Conservation (phyloP, 2,329 filamentous ascomycete genomes). For the Helminthosporium solani region DNA sequence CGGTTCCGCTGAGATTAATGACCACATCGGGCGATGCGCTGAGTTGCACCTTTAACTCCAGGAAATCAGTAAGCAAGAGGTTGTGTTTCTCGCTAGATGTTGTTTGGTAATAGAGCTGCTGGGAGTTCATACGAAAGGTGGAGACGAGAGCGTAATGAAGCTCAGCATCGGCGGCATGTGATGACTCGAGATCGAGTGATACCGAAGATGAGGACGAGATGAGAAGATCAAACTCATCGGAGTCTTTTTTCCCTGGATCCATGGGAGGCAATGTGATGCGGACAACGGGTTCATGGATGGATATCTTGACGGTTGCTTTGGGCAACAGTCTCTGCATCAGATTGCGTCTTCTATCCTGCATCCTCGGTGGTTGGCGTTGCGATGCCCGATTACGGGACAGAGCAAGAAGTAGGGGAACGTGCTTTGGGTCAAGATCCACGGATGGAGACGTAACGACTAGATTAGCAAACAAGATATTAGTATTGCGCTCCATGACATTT, state of each 20-base stretch:
- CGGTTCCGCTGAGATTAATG: slow-evolving; percentile 73
- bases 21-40: slow-evolving; percentile 83
- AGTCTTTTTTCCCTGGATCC: slow-evolving; percentile 55
- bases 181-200: slow-evolving; percentile 89
- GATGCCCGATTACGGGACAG: slow-evolving; percentile 60
- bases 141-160: slow-evolving; percentile 84
- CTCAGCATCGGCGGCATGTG: slow-evolving; percentile 82
- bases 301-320: slow-evolving; percentile 92
- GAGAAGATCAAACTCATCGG: slow-evolving; percentile 88
- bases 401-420: slow-evolving; percentile 80
- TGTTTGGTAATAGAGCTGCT: slow-evolving; percentile 93
- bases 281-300: slow-evolving; percentile 92
- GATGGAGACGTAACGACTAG: slow-evolving; percentile 95
- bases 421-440: slow-evolving; percentile 86
- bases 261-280: slow-evolving; percentile 84
- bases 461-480: slow-evolving; percentile 95
- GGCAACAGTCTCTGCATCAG: slow-evolving; percentile 88
- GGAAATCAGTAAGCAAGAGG: slow-evolving; percentile 79
- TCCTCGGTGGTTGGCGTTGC: slow-evolving; percentile 24
- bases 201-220: slow-evolving; percentile 94
- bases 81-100: slow-evolving; percentile 80
- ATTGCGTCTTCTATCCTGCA: slow-evolving; percentile 50
- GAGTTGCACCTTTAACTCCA: slow-evolving; percentile 83
- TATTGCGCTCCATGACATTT: slow-evolving; percentile 81
- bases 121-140: slow-evolving; percentile 78